Conservation (phyloP, 768 basidiomycete species). For the Termitomyces sp. region DNA sequence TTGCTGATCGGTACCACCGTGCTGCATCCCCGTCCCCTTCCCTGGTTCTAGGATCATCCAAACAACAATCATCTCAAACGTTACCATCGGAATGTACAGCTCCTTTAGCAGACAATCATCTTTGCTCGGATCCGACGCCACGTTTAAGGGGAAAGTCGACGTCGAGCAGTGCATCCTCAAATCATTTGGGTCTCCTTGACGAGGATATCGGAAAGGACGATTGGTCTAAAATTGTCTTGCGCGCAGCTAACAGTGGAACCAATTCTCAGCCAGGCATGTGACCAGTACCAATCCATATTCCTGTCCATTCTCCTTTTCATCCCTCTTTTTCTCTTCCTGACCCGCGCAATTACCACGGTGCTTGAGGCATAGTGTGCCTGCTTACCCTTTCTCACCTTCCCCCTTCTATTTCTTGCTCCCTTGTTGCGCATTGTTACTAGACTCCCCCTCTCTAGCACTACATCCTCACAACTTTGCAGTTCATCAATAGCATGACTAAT, state of each 20-base stretch:
- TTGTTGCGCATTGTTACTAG: not conserved
- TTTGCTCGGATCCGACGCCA: slow-evolving; percentile 17
- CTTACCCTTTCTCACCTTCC: not conserved
- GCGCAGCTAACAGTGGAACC: slow-evolving; percentile 50
- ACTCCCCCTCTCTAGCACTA: not conserved
- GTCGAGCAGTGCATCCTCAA: slow-evolving; percentile 32
- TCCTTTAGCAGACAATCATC: slow-evolving; percentile 14
- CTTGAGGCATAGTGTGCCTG: slow-evolving; percentile 1
- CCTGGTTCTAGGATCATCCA: slow-evolving; percentile 13
- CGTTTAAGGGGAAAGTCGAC: slow-evolving; percentile 20
- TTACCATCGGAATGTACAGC: slow-evolving; percentile 6
- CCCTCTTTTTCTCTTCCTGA: not conserved
- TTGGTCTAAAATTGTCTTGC: slow-evolving; percentile 70
- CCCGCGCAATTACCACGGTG: not conserved
- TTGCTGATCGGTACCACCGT: slow-evolving; percentile 28
- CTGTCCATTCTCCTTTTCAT: not conserved
- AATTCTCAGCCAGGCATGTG: not conserved
- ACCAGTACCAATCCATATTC: not conserved
- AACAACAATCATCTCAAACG: slow-evolving; percentile 15
- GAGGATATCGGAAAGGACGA: slow-evolving; percentile 45
- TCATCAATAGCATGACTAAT: slow-evolving; percentile 2
- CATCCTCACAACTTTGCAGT: not conserved
- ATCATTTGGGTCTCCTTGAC: slow-evolving; percentile 40
- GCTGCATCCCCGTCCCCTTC: slow-evolving; percentile 14
- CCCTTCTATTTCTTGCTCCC: not conserved